Evolutionary conservation across 2,329 filamentous ascomycete genomes (phyloP), one percentile per base, ranked within the genome.

Genomic region (Fusarium tjaetaba): DNA sequence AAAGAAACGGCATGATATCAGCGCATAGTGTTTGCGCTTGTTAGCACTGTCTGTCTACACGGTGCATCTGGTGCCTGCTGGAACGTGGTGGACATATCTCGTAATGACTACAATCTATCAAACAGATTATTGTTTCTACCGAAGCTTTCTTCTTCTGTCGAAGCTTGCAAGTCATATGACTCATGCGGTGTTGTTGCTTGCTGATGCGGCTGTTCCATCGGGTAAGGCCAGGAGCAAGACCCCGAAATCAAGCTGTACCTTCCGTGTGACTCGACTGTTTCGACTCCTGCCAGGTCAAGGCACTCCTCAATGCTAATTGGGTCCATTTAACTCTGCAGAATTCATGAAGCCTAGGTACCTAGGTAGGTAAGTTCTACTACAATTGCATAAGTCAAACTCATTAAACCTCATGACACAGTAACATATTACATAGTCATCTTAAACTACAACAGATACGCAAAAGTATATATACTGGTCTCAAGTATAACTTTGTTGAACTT

Each of bases 1-100:
- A 69, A 68, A 70, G 61, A 65, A 52, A 53, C 62, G 63, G 63
- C 63, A 79, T 79, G 77, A 79, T 78, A 79, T 78, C 77, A 78
- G 76, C 62, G 71, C 70, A 79, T 68, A 71, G 77, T 79, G 72
- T 48, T 61, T 73, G 72, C 77, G 77, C 61, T 22, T 65, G 20
- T 58, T 49, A 7, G 13, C 45, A 79, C 77, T 66, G 74, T 68
- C 0, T 18, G 0, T 2, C 11, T 2, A 4, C 70, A 76, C 70
- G 61, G 72, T 72, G n/a, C 15, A 4, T 32, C 62, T 71, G 28
- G 70, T 52, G 34, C 38, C 53, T 75, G 34, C 73, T 68, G 36
- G 76, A 76, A 78, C 16, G 8, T 41, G 18, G 48, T 65, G n/a
- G 65, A 45, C 20, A 10, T 10, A 18, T 28, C 42, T 57, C 16